These are phyloP conservation scores for Globisporangium perplexum DNA, from an alignment of 352 stramenopile genomes.

Conservation along the genomic window DNA sequence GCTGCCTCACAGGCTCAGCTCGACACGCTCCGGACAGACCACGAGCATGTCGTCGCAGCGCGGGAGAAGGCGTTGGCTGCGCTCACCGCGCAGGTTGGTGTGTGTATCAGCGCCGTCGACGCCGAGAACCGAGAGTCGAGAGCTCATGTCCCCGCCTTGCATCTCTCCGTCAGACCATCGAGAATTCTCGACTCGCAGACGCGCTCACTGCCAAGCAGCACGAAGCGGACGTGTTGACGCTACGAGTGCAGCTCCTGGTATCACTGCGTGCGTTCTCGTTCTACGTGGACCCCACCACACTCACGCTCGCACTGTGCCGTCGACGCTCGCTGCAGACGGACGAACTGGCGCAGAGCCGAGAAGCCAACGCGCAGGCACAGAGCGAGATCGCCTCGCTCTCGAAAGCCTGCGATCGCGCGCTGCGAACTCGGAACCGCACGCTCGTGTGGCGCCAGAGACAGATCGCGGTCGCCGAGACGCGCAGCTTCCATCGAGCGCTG, in stretches of 20 bases:
- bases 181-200: conserved; percentile 15
- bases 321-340: conserved; percentile 12
- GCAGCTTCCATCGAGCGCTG: conserved; percentile 4
- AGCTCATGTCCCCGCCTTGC: not conserved
- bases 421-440: conserved; percentile 29
- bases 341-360: conserved; percentile 19
- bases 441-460: conserved; percentile 24
- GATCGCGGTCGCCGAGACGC: conserved; percentile 4
- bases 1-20: conserved; percentile 12
- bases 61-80: conserved; percentile 13
- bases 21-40: conserved; percentile 14
- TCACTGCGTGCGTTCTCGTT: not conserved
- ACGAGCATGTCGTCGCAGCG: conserved; percentile 11
- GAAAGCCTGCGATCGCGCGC: conserved; percentile 10
- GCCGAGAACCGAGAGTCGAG: not conserved
- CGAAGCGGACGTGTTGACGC: conserved; percentile 16
- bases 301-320: not conserved
- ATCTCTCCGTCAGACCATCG: conserved; percentile 9
- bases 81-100: conserved; percentile 17
- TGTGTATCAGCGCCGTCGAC: not conserved
- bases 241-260: conserved; percentile 21
- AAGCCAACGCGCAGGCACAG: conserved; percentile 1
- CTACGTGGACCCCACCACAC: not conserved
- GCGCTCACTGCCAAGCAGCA: conserved; percentile 20
- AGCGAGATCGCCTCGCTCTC: conserved; percentile 15